Evolutionary conservation across 2,329 filamentous ascomycete genomes (phyloP), one percentile per base, ranked within the genome.

Genomic region (Thermothelomyces thermophilus): DNA sequence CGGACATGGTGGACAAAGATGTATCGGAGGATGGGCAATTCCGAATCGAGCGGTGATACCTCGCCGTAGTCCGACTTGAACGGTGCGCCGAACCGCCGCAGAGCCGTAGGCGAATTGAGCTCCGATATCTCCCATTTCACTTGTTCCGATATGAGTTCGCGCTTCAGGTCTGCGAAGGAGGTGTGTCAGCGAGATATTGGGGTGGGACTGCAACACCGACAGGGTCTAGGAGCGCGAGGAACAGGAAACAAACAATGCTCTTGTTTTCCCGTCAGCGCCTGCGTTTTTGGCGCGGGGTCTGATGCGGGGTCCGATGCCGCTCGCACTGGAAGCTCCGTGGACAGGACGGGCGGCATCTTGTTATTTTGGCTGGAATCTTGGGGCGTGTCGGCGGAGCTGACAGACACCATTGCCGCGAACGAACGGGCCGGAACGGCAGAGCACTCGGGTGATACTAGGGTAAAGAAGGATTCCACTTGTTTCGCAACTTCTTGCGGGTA

Each of bases 1-100:
- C 93, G 89, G 52, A 98, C 83, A 82, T 97, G 90, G 65, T 97
- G 86, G 48, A 97, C 93, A 65, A 98, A 98, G 63, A 98, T 95
- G 71, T 93, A 97, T 58, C 93, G 82, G 54, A 98, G 75, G 55
- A 98, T 86, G 16, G 93, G 93, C 24, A 98, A 76, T 61, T 97
- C 91, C 2, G 90, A 96, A 64, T 98, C 90, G 53, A 95, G 79
- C 13, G 93, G 93, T 3, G 90, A 85, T 20, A 98, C 86, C 68
- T 98, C 93, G 56, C 93, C 93, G 53, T 86, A 84, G 46, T 95
- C 87, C 41, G 90, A 96, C 65, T 82, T 86, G 73, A 98, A 98
- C 0, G 93, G 93, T 6, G 93, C 91, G 52, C 93, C 93, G 67
- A 98, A 98, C 60, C 93, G 83, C 64, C 90, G 90, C 44, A 98